These are phyloP conservation scores for Stachybotrys elegans DNA, from an alignment of 2,329 filamentous ascomycete species.

Conservation along the genomic window DNA sequence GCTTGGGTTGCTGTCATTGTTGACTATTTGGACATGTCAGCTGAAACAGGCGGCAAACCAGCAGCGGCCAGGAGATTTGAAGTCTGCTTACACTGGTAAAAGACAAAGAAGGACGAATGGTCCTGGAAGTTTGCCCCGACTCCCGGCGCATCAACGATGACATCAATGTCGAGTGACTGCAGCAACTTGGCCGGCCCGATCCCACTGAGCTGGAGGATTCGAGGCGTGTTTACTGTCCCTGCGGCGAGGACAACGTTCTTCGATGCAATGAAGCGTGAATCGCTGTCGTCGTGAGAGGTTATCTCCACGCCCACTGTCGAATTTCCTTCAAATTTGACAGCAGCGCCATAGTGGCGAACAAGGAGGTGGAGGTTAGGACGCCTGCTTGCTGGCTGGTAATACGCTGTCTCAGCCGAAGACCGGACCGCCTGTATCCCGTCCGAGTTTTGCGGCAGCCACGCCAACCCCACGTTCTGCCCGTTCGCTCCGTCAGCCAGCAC, in stretches of 20 bases:
- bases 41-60: neutral
- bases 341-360: conserved; percentile 15
- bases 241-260: conserved; percentile 26
- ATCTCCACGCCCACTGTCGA: conserved; percentile 29
- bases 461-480: conserved; percentile 16
- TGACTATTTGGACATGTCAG: neutral
- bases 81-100: conserved; percentile 24
- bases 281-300: conserved; percentile 5
- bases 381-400: conserved; percentile 11
- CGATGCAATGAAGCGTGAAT: conserved; percentile 8
- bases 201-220: conserved; percentile 52
- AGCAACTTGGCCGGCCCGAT: conserved; percentile 47
- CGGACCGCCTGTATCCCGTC: conserved; percentile 13
- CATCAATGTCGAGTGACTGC: conserved; percentile 36
- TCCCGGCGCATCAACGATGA: conserved; percentile 48
- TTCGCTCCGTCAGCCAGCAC: conserved; percentile 14
- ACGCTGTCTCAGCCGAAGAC: conserved; percentile 15
- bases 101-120: conserved; percentile 25
- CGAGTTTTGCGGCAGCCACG: conserved; percentile 15
- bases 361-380: conserved; percentile 15
- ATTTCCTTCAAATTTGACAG: conserved; percentile 16
- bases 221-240: conserved; percentile 50
- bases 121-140: conserved; percentile 41
- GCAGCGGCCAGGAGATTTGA: neutral
- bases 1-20: conserved; percentile 9